Percentiles rank a stretch among this genome's conserved stretches.
Evolutionary conservation across 2,329 filamentous ascomycete species (phyloP).

Genomic region (Pseudocercospora fijiensis): DNA sequence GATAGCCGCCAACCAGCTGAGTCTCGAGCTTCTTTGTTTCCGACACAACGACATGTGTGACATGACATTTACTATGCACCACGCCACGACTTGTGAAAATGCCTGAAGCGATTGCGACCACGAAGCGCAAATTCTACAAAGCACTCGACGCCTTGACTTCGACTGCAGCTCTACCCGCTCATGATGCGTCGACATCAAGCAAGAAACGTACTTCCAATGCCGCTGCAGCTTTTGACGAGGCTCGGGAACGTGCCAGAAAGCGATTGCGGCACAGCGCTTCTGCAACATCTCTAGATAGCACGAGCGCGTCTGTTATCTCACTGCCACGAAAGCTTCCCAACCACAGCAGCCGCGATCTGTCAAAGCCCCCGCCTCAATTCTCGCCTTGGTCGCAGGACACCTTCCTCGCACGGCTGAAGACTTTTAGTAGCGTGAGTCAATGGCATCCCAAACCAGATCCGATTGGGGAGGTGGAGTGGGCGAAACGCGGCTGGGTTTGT

Average conservation of each 20-base stretch:
- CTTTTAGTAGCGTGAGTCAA: constrained; percentile 84
- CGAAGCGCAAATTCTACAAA: constrained; percentile 80
- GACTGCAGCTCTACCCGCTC: constrained; percentile 43
- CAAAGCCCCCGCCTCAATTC: constrained; percentile 61
- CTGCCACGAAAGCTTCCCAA: constrained; percentile 36
- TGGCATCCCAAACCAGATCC: constrained; percentile 90
- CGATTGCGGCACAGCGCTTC: constrained; percentile 36
- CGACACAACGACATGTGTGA: not conserved
- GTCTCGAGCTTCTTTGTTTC: not conserved
- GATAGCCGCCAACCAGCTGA: too few relatives aligned
- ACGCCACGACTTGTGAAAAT: constrained; percentile 23
- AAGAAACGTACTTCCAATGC: constrained; percentile 23
- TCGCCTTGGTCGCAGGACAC: constrained; percentile 81
- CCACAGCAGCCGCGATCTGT: constrained; percentile 11
- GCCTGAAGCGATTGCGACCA: constrained; percentile 64
- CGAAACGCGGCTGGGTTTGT: constrained; percentile 88
- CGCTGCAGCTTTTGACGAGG: constrained; percentile 27
- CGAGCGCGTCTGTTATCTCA: constrained; percentile 29
- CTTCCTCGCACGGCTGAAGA: constrained; percentile 77
- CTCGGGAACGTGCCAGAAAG: constrained; percentile 34
- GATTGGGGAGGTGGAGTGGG: constrained; percentile 91
- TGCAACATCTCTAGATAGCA: constrained; percentile 25
- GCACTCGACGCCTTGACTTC: constrained; percentile 61
- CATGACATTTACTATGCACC: too few relatives aligned
- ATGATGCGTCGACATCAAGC: constrained; percentile 35